These are phyloP conservation scores for Blastocladiella britannica DNA, from an alignment of 192 early-diverging fungal genomes.

Conservation along the genomic window DNA sequence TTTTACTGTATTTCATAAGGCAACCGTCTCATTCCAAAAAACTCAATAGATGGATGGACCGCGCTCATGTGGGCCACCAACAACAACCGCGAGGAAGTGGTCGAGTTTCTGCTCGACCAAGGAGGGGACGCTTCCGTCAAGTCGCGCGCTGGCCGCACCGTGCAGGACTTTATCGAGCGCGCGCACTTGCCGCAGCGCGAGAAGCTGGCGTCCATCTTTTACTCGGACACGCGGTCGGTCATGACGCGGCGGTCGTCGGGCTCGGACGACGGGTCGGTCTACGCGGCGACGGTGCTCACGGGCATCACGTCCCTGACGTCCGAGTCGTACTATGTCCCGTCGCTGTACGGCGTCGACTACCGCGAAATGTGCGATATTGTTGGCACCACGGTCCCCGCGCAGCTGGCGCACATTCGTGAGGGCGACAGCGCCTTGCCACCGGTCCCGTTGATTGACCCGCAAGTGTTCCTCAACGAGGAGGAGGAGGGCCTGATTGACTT, in stretches of 20 bases:
- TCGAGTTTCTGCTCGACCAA: constrained; percentile 48
- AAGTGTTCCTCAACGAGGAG: constrained; percentile 18
- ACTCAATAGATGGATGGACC: constrained; percentile 50
- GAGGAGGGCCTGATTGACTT: constrained; percentile 22
- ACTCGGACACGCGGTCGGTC: neutral
- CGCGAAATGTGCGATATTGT: constrained; percentile 1
- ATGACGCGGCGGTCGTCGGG: neutral
- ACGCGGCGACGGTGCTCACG: too few species aligned
- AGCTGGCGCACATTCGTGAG: neutral
- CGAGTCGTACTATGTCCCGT: neutral
- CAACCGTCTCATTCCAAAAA: neutral
- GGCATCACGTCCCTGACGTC: neutral
- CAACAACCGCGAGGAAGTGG: constrained; percentile 51
- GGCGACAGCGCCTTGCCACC: neutral
- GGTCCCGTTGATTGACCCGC: constrained; percentile 8
- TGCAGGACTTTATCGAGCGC: constrained; percentile 42
- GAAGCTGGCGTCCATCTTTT: neutral
- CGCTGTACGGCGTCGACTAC: neutral
- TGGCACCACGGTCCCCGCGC: neutral
- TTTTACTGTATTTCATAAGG: too few species aligned
- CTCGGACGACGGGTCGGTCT: constrained; percentile 1
- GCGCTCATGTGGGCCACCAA: constrained; percentile 78
- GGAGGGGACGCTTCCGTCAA: constrained; percentile 50
- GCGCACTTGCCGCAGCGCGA: neutral
- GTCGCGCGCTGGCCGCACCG: constrained; percentile 48